Conservation (phyloP, 192 early-diverging fungal genomes). For the Backusella mclennaniae region DNA sequence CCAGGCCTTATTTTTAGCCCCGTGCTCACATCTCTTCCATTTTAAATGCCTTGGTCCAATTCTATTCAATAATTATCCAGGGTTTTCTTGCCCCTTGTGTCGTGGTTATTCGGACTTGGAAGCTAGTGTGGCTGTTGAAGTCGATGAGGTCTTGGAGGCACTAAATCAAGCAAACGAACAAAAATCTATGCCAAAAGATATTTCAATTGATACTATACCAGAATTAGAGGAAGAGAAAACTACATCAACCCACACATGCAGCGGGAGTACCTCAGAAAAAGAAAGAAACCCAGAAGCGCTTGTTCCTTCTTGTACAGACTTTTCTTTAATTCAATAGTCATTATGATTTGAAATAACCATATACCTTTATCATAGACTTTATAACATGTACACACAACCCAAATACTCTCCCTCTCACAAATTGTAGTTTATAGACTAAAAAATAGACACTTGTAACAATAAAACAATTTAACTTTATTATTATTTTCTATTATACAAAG, state of each 20-base stretch:
- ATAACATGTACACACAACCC: neutral
- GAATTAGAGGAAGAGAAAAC: neutral
- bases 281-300: neutral
- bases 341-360: neutral
- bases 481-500: slow-evolving; percentile 54
- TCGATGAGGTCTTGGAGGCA: slow-evolving; percentile 26
- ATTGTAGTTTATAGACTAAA: neutral
- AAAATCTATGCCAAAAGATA: neutral
- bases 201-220: neutral
- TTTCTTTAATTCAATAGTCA: neutral
- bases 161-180: neutral
- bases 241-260: neutral
- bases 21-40: slow-evolving; percentile 85
- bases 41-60: slow-evolving; percentile 82
- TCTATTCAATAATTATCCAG: slow-evolving; percentile 55
- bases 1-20: slow-evolving; percentile 83
- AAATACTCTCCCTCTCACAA: neutral
- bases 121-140: slow-evolving; percentile 56
- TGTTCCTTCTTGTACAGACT: neutral
- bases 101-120: slow-evolving; percentile 83
- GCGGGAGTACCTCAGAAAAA: neutral
- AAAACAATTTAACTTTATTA: slow-evolving; percentile 6
- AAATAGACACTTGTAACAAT: slow-evolving; percentile 1
- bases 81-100: slow-evolving; percentile 83
- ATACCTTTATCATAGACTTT: neutral